Percentiles rank a stretch among this genome's conserved stretches.
These are phyloP conservation scores for Mycena floridula DNA, from an alignment of 768 basidiomycete species.

Conservation along the genomic window DNA sequence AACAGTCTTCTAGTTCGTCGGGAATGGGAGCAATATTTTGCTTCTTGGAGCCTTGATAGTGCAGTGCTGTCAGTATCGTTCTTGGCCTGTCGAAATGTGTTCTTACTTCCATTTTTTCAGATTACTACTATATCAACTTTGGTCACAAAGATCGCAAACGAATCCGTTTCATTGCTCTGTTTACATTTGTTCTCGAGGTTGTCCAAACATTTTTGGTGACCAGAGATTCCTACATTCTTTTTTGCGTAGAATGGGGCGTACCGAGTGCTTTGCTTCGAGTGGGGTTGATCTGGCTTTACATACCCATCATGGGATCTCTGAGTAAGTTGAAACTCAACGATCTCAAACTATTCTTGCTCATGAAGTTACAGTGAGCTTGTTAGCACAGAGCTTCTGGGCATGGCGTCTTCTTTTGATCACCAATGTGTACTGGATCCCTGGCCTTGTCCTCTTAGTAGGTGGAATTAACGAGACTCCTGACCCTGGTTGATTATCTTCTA, in stretches of 20 bases:
- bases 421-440: conserved; percentile 4
- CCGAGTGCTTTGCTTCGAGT: conserved; percentile 13
- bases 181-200: conserved; percentile 18
- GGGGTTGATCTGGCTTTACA: conserved; percentile 22
- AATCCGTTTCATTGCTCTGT: conserved; percentile 16
- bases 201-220: conserved; percentile 22
- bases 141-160: conserved; percentile 16
- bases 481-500: not conserved
- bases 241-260: conserved; percentile 20
- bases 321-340: not conserved
- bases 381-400: conserved; percentile 5
- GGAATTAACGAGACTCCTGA: not conserved
- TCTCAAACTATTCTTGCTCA: not conserved
- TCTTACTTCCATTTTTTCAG: conserved; percentile 11
- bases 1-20: conserved; percentile 14
- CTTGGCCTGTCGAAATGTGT: not conserved
- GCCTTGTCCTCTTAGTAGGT: conserved; percentile 3
- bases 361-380: conserved; percentile 1
- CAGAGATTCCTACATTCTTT: conserved; percentile 20
- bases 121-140: conserved; percentile 22
- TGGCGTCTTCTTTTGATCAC: conserved; percentile 13
- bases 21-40: conserved; percentile 14
- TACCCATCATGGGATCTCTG: conserved; percentile 17
- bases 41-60: conserved; percentile 14
- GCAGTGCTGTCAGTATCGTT: conserved; percentile 18